phyloP scores from a whole-genome alignment of 2,329 filamentous ascomycete species.

The Sarocladium brachiariae region DNA sequence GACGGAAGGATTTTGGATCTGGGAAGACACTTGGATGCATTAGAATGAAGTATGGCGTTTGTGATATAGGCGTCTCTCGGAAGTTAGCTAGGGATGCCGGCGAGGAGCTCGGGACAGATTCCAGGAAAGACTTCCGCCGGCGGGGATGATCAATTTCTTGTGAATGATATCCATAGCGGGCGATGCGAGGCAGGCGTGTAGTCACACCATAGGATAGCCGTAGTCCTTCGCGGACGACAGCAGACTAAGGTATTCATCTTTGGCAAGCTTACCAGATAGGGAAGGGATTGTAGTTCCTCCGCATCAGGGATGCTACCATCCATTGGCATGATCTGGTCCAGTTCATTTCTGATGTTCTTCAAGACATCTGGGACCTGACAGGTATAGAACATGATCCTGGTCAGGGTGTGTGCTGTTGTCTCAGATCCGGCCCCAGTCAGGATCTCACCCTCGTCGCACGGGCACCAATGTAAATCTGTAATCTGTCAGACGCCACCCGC shows the following conservation, averaged over 20 bases:
- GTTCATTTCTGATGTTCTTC: constrained; percentile 24
- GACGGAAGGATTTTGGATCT: not conserved
- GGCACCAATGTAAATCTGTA: no score
- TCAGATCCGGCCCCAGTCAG: constrained; percentile 29
- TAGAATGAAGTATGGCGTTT: constrained; percentile 16
- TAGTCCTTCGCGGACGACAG: constrained; percentile 11
- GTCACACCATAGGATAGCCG: constrained; percentile 14
- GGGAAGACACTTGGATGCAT: constrained; percentile 12
- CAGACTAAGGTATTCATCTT: no score
- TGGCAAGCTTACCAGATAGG: constrained; percentile 25
- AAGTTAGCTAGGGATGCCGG: not conserved
- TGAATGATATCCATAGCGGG: constrained; percentile 12
- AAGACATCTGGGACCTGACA: constrained; percentile 21
- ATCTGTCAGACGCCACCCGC: no score
- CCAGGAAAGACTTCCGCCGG: constrained; percentile 9
- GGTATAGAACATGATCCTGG: constrained; percentile 19
- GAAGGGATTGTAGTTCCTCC: constrained; percentile 25
- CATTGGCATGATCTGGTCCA: constrained; percentile 15
- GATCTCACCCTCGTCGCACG: constrained; percentile 25
- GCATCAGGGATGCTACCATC: constrained; percentile 2
- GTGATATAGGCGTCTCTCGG: constrained; percentile 1
- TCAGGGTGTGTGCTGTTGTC: constrained; percentile 27
- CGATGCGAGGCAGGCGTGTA: constrained; percentile 11
- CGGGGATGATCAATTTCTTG: constrained; percentile 11
- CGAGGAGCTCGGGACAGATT: not conserved